Conservation (phyloP, 2,329 filamentous ascomycete genomes). For the Talaromyces sp. region DNA sequence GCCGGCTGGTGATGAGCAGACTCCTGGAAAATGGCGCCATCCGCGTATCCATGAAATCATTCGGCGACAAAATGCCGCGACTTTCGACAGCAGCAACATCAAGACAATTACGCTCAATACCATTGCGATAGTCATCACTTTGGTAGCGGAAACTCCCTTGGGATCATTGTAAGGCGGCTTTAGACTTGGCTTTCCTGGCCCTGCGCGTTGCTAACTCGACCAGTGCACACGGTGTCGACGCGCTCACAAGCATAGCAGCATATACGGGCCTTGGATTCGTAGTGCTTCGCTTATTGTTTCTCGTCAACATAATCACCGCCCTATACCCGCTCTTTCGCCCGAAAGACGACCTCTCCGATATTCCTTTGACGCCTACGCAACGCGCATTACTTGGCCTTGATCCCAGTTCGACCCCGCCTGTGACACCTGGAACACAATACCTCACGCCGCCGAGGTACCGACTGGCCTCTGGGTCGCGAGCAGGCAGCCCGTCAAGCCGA, state of each 20-base stretch:
- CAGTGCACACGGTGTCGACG: constrained; percentile 1
- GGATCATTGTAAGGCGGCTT: constrained; percentile 28
- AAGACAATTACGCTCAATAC: constrained; percentile 64
- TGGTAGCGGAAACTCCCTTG: constrained; percentile 37
- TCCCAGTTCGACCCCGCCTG: constrained; percentile 57
- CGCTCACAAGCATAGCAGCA: constrained; percentile 7
- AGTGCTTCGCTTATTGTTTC: constrained; percentile 55
- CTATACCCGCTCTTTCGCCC: constrained; percentile 65
- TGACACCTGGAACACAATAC: constrained; percentile 64
- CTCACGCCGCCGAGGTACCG: constrained; percentile 84
- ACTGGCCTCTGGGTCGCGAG: constrained; percentile 58
- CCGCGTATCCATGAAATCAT: constrained; percentile 84
- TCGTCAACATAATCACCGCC: constrained; percentile 66
- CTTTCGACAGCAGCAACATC: constrained; percentile 73
- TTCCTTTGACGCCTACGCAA: constrained; percentile 84
- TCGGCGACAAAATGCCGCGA: constrained; percentile 68
- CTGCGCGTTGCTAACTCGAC: constrained; percentile 1
- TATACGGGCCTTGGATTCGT: constrained; percentile 46
- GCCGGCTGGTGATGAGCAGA: constrained; percentile 24
- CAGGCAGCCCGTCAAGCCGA: constrained; percentile 33
- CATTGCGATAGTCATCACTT: constrained; percentile 46
- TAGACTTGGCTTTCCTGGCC: background rate
- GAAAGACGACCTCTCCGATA: constrained; percentile 76
- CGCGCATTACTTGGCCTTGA: constrained; percentile 76
- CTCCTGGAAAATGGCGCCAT: constrained; percentile 80